Base-by-base conservation (phyloP, 2,329 filamentous ascomycete species). In the Elsinoe ampelina region DNA sequence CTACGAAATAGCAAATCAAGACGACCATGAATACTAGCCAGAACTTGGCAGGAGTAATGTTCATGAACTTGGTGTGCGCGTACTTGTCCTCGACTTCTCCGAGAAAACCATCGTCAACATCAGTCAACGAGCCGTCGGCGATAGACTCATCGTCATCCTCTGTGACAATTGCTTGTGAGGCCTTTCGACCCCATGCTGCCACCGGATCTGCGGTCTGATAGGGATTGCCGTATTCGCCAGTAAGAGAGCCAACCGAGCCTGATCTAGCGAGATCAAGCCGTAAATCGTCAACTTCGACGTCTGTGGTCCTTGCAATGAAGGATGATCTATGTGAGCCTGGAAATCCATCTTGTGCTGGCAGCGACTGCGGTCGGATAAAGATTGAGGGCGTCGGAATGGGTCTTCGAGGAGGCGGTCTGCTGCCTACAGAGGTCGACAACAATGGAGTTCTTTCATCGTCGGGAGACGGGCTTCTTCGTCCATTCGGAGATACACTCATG, bases 1-100 rank as follows among this genome's bases (percentile, higher is more conserved):
- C 72, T 56, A 75, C 69, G 32, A 59, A 57, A 36, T 59, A 59
- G 36, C 55, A 55, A 54, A 43, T 45, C n/a, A 48, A 17, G 12
- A 42, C 20, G 2, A 30, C 39, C 4, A 52, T 55, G 34, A 61
- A 61, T 1, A 60, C 59, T 1, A 59, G 58, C 57, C 57, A 60
- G 42, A 60, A 60, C 26, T 55, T 38, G 8, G 51, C 20, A 8
- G 57, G 38, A 1, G 51, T 51, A 11, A 60, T 58, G 41, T 55
- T 52, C 59, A 59, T 58, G 26, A 58, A 60, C 41, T 58, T 60
- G 10, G 58, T 55, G 20, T 58, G 43, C 30, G 57, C 58, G 20
- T 51, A 38, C 30, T 32, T 34, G 22, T 39, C 22, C 8, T 55
- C 36, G 15, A 32, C 22, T 26, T 57, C 55, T 15, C 41, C 41